Percentiles rank a stretch among this genome's conserved stretches.
phyloP scores from a whole-genome alignment of 108 stramenopile genomes.

The Nannochloropsis granulata region DNA sequence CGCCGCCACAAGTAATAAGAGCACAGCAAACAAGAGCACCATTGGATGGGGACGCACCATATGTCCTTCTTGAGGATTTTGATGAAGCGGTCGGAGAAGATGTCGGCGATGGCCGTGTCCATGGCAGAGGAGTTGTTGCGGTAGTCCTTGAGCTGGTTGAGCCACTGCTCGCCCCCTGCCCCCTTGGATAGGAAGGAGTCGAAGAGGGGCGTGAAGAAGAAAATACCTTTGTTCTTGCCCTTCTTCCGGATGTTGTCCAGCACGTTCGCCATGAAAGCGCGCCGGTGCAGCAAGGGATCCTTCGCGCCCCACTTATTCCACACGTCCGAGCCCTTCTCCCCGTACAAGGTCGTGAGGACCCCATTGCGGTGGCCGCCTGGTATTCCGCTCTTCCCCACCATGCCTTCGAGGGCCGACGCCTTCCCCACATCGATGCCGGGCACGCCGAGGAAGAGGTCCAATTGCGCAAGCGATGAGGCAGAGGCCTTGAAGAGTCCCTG shows the following conservation, averaged over 20 bases:
- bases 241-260: neutral
- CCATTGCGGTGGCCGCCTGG: neutral
- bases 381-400: neutral
- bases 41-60: too few relatives aligned
- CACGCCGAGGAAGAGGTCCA: neutral
- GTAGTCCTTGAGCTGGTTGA: neutral
- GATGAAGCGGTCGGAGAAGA: neutral
- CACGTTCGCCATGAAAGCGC: neutral
- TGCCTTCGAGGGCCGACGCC: neutral
- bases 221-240: neutral
- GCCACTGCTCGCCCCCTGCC: neutral
- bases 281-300: neutral
- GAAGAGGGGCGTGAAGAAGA: neutral
- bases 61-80: neutral
- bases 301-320: neutral
- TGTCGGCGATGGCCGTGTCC: neutral
- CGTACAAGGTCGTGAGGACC: neutral
- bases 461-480: neutral
- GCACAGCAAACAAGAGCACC: too few relatives aligned
- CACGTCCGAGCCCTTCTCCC: neutral
- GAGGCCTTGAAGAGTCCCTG: neutral
- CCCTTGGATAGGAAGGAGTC: neutral
- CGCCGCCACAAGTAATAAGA: too few relatives aligned
- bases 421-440: neutral
- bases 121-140: neutral